Percentiles rank a stretch among this genome's conserved stretches.
phyloP scores from a whole-genome alignment of 2,329 filamentous ascomycete species.

The Epichloe glyceriae region DNA sequence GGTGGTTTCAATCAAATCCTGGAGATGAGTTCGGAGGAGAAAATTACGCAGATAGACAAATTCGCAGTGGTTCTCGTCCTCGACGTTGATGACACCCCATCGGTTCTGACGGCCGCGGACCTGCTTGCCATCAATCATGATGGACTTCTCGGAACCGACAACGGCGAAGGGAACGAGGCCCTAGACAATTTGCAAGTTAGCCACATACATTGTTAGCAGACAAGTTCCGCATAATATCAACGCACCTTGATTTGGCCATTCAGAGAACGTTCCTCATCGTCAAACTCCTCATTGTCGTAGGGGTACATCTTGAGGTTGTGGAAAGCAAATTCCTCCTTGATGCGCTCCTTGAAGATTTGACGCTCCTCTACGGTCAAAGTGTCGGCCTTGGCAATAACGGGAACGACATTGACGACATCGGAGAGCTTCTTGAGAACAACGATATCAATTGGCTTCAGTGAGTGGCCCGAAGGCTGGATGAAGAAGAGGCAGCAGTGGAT shows the following conservation, averaged over 20 bases:
- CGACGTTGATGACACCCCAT: constrained; percentile 99
- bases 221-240: background rate
- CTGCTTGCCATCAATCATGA: constrained; percentile 94
- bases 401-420: constrained; percentile 97
- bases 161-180: constrained; percentile 94
- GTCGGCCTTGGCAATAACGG: constrained; percentile 97
- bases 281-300: constrained; percentile 98
- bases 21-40: constrained; percentile 92
- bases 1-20: constrained; percentile 97
- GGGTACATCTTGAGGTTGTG: constrained; percentile 99
- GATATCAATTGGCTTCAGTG: constrained; percentile 97
- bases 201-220: background rate
- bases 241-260: constrained; percentile 93
- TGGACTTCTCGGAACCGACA: constrained; percentile 94
- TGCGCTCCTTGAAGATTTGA: constrained; percentile 92
- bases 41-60: constrained; percentile 98
- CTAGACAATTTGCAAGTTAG: constrained; percentile 29
- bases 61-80: constrained; percentile 99
- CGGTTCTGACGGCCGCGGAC: constrained; percentile 96
- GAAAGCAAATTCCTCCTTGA: constrained; percentile 99
- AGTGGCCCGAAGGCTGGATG: constrained; percentile 96
- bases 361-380: constrained; percentile 93
- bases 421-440: constrained; percentile 99
- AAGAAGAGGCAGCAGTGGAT: constrained; percentile 99
- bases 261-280: constrained; percentile 86